These are phyloP conservation scores for Tuber umbilicatum DNA, from an alignment of 495 filamentous ascomycete species.

Conservation along the genomic window DNA sequence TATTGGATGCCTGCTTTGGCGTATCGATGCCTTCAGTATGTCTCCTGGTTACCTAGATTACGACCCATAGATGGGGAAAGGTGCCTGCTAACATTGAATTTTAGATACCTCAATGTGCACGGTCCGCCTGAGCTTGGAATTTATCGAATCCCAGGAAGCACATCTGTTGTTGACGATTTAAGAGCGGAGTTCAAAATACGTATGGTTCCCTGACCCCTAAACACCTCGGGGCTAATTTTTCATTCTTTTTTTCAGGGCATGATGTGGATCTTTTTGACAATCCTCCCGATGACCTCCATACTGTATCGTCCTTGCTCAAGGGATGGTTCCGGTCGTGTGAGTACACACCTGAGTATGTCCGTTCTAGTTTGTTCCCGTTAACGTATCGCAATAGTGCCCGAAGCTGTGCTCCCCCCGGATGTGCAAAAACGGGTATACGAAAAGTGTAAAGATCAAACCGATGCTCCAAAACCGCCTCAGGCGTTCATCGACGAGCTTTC, in stretches of 20 bases:
- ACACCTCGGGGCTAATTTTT: slow-evolving; percentile 5
- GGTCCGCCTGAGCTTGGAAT: slow-evolving; percentile 41
- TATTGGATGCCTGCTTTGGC: slow-evolving; percentile 42
- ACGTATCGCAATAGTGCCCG: slow-evolving; percentile 24
- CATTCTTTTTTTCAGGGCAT: slow-evolving; percentile 20
- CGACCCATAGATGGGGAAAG: slow-evolving; percentile 6
- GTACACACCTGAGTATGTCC: background rate
- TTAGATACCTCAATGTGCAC: slow-evolving; percentile 41
- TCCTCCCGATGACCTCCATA: slow-evolving; percentile 41
- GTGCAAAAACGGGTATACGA: slow-evolving; percentile 42
- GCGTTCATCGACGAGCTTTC: slow-evolving; percentile 41
- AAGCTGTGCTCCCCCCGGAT: slow-evolving; percentile 39
- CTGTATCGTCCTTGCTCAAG: slow-evolving; percentile 40
- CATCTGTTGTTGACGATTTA: slow-evolving; percentile 40
- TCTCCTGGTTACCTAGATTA: slow-evolving; percentile 10
- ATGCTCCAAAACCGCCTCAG: slow-evolving; percentile 35
- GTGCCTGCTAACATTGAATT: slow-evolving; percentile 8
- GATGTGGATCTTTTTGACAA: slow-evolving; percentile 42
- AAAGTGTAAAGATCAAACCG: slow-evolving; percentile 41
- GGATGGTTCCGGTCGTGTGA: slow-evolving; percentile 40
- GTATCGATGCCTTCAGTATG: slow-evolving; percentile 42
- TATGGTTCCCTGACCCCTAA: slow-evolving; percentile 20
- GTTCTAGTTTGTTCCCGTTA: background rate
- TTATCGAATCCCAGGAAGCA: slow-evolving; percentile 41
- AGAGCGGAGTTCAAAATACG: slow-evolving; percentile 40